Evolutionary conservation across 2,329 filamentous ascomycete species (phyloP).

Genomic region (Ophiosphaerella korrae): DNA sequence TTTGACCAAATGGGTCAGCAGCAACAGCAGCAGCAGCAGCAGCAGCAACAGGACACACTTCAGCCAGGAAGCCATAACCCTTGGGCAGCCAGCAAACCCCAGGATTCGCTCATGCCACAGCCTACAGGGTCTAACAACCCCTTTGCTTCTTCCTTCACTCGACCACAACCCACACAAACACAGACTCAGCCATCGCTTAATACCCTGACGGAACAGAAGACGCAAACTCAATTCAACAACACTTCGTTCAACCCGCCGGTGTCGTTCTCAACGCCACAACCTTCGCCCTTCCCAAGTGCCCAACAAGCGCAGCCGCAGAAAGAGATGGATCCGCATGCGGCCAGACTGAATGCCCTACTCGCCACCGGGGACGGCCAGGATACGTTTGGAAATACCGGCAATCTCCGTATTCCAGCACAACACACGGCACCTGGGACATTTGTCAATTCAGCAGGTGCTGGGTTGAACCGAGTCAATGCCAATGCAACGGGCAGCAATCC

Average conservation of each 20-base stretch:
- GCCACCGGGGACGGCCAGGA: conserved; percentile 90
- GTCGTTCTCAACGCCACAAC: conserved; percentile 50
- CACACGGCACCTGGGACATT: conserved; percentile 96
- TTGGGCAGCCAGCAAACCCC: conserved; percentile 69
- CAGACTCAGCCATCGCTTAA: conserved; percentile 71
- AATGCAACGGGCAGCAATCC: conserved; percentile 81
- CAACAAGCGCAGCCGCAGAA: conserved; percentile 35
- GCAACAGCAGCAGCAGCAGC: conserved; percentile 46
- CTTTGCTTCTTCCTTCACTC: conserved; percentile 75
- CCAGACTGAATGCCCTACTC: conserved; percentile 84
- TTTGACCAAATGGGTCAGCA: conserved; percentile 41
- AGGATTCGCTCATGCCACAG: conserved; percentile 76
- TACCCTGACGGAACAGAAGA: conserved; percentile 82
- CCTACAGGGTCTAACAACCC: conserved; percentile 98
- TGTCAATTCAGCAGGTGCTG: conserved; percentile 89
- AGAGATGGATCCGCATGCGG: conserved; percentile 63
- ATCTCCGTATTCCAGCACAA: conserved; percentile 91
- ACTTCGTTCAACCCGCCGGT: conserved; percentile 56
- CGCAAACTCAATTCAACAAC: conserved; percentile 66
- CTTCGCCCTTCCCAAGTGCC: conserved; percentile 34
- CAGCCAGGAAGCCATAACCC: conserved; percentile 92
- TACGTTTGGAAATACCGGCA: conserved; percentile 96
- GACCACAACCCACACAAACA: conserved; percentile 63
- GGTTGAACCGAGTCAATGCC: conserved; percentile 72
- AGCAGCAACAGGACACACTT: conserved; percentile 64